Percentiles rank a stretch among this genome's conserved stretches.
phyloP scores from a whole-genome alignment of 2,329 filamentous ascomycete species.

The Catunica adiposa region DNA sequence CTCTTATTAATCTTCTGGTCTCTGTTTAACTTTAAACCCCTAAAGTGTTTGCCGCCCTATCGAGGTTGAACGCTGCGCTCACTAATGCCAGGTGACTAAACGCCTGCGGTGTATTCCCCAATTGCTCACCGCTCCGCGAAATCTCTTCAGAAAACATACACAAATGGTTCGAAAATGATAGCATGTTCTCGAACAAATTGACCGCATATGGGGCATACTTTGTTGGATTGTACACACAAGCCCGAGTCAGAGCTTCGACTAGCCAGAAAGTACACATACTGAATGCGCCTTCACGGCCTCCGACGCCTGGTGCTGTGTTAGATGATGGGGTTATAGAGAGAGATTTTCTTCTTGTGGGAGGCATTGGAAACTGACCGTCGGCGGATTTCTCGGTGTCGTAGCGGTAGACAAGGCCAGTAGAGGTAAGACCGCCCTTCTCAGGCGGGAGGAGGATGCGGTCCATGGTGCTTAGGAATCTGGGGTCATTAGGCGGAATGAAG shows the following conservation, averaged over 20 bases:
- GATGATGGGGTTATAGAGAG: neutral
- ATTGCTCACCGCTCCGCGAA: constrained; percentile 54
- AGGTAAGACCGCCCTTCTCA: constrained; percentile 60
- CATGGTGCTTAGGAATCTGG: constrained; percentile 55
- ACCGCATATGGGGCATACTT: constrained; percentile 46
- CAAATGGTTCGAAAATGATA: constrained; percentile 60
- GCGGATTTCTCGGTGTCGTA: constrained; percentile 54
- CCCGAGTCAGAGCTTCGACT: constrained; percentile 59
- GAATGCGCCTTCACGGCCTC: constrained; percentile 59
- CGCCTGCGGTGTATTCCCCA: constrained; percentile 65
- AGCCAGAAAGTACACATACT: constrained; percentile 76
- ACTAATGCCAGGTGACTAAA: constrained; percentile 63
- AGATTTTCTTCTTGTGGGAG: no score
- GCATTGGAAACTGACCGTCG: no score
- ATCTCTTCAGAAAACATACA: constrained; percentile 71
- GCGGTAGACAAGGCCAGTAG: constrained; percentile 57
- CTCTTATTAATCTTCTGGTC: neutral
- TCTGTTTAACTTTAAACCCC: neutral
- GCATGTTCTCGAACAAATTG: constrained; percentile 61
- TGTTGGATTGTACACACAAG: constrained; percentile 42
- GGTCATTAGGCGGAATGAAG: constrained; percentile 63
- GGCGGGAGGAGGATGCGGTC: constrained; percentile 54
- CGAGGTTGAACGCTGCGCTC: constrained; percentile 61
- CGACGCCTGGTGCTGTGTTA: constrained; percentile 36
- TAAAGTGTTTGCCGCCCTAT: constrained; percentile 27